Base-by-base conservation (phyloP, 345 rosid genomes). In the Boechera divaricarpa region DNA sequence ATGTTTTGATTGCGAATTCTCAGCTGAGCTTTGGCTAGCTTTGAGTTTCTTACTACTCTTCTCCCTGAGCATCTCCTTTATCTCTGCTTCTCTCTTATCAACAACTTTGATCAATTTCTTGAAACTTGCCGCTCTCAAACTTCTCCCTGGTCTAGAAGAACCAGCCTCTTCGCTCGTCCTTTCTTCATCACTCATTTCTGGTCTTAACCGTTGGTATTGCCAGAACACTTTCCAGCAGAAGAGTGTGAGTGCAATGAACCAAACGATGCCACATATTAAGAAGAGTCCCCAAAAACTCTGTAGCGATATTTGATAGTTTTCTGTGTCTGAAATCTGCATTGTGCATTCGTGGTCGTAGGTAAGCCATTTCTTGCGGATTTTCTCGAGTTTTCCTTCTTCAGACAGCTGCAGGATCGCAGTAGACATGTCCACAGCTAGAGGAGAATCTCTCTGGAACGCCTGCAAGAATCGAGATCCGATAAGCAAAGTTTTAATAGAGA, bases 381-480 rank as follows among this genome's bases (percentile, higher is more conserved):
- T 88, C 66, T 92, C 92, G 32, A 92, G 97, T 26, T 90, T 93
- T 16, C 98, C 98, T 38, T 82, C 87, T 77, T 94, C 98, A 0
- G 97, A 90, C 3, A 94, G 95, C 44, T 86, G 91, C 61, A 94
- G 91, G 72, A 94, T 83, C 3, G 98, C 89, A 0, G 97, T 94
- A 10, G 98, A 92, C 77, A 94, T 38, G 82, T 94, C 98, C 13
- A 94, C 86, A 1, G 97, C 95, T 15, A 94, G 88, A 41, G 98
- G 97, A 11, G 93, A 94, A 69, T 94, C 95, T 85, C 93, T 84
- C 77, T 89, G 97, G 77, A 94, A 94, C 4, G 97, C 98, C 97
- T 94, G 89, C 52, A 29, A 65, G 2, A 18, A 31, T 28, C 3
- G 29, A 72, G 32, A 47, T 39, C 32, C 16, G 10, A 6, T 78